Evolutionary conservation across 228 moss, liverwort and hornwort species (phyloP).

Genomic region (Sphagnum magellanicum): DNA sequence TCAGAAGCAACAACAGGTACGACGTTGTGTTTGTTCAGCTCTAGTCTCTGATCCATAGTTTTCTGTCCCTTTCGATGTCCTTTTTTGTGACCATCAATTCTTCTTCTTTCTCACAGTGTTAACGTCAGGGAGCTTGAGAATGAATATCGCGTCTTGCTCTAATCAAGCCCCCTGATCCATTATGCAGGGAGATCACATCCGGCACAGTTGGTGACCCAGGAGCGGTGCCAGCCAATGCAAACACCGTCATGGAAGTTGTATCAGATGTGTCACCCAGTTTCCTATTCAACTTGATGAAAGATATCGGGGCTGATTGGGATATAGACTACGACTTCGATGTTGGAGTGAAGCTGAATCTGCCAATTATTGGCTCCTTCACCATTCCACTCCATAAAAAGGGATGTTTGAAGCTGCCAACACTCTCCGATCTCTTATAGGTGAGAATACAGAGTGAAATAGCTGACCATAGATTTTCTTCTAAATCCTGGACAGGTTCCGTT

Average conservation of each 20-base stretch:
- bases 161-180: neutral
- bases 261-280: conserved; percentile 50
- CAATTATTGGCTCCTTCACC: conserved; percentile 52
- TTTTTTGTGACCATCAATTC: neutral
- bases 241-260: conserved; percentile 40
- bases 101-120: too few relatives aligned
- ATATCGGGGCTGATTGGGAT: conserved; percentile 81
- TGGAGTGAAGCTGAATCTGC: conserved; percentile 49
- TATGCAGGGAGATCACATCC: conserved; percentile 62
- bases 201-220: conserved; percentile 29
- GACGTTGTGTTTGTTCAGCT: neutral
- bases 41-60: too few relatives aligned
- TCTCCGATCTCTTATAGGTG: conserved; percentile 53
- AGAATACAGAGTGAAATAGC: neutral
- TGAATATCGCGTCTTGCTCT: neutral
- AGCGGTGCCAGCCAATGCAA: conserved; percentile 31
- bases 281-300: conserved; percentile 57
- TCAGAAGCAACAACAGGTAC: conserved; percentile 55
- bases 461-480: too few relatives aligned
- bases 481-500: too few relatives aligned
- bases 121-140: neutral
- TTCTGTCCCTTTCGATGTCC: neutral
- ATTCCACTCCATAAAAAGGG: conserved; percentile 59
- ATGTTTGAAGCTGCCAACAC: conserved; percentile 54
- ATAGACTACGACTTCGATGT: conserved; percentile 84